Percentiles rank a stretch among this genome's conserved stretches.
Conservation (phyloP, 1,284 basidiomycete genomes). For the Sporisorium scitamineum region DNA sequence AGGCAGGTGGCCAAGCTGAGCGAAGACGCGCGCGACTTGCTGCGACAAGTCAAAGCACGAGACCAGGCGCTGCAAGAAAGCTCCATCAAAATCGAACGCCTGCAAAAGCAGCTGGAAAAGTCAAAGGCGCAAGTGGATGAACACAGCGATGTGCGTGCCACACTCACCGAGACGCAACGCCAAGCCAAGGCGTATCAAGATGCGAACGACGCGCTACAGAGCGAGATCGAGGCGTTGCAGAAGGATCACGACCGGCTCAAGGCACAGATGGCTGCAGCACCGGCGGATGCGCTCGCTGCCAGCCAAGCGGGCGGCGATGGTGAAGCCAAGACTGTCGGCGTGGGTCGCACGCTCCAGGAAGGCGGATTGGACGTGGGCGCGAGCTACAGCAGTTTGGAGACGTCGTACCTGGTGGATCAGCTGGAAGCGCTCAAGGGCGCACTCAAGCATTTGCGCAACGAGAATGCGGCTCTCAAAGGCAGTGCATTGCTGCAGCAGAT, state of each 20-base stretch:
- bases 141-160: constrained; percentile 82
- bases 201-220: constrained; percentile 90
- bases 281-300: constrained; percentile 3
- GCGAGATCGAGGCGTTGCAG: constrained; percentile 86
- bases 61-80: constrained; percentile 91
- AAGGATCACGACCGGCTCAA: constrained; percentile 87
- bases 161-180: constrained; percentile 82
- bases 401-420: constrained; percentile 71
- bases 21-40: constrained; percentile 88
- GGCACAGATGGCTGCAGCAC: constrained; percentile 69
- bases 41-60: constrained; percentile 78
- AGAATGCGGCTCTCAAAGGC: constrained; percentile 91
- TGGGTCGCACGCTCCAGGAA: not conserved
- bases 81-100: constrained; percentile 89
- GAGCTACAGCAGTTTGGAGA: constrained; percentile 46
- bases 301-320: constrained; percentile 7
- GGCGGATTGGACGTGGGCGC: constrained; percentile 24
- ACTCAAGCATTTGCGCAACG: constrained; percentile 86
- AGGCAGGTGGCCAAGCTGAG: constrained; percentile 83
- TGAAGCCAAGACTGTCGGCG: not conserved
- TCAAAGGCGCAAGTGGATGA: constrained; percentile 85
- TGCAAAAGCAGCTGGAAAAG: constrained; percentile 90
- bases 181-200: constrained; percentile 91
- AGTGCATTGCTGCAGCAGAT: constrained; percentile 87
- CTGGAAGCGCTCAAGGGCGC: constrained; percentile 90